A percentile compares a stretch with the other conserved stretches of the same genome.
phyloP scores from a whole-genome alignment of 352 stramenopile genomes.

The Phytophthora hybrid region DNA sequence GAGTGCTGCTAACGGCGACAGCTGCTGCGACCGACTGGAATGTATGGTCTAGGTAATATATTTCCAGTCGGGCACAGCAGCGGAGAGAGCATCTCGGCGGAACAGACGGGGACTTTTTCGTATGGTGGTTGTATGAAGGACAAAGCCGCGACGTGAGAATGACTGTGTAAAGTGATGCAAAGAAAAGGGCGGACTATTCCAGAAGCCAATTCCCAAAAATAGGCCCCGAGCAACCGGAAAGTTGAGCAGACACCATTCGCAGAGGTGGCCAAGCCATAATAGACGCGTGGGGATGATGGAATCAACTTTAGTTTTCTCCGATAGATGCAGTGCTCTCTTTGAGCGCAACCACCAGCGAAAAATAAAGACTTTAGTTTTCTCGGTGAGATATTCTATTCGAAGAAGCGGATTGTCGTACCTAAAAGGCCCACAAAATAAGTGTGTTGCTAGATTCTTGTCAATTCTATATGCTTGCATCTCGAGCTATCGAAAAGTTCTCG shows the following conservation, averaged over 20 bases:
- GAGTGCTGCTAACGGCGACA: background rate
- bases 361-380: background rate
- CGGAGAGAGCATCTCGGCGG: slow-evolving; percentile 24
- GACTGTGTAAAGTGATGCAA: slow-evolving; percentile 29
- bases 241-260: background rate
- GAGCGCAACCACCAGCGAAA: too few species aligned
- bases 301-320: background rate
- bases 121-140: slow-evolving; percentile 17
- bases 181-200: slow-evolving; percentile 29
- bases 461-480: background rate
- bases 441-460: background rate
- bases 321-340: too few species aligned
- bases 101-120: slow-evolving; percentile 27
- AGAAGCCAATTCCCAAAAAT: slow-evolving; percentile 32
- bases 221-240: background rate
- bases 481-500: too few species aligned
- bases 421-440: background rate
- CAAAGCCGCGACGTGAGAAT: slow-evolving; percentile 9
- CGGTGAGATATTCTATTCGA: slow-evolving; percentile 2
- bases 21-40: slow-evolving; percentile 7
- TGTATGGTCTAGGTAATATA: background rate
- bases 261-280: background rate
- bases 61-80: background rate
- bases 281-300: background rate
- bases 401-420: background rate